Percentiles rank a stretch among this genome's conserved stretches.
These are phyloP conservation scores for Smallanthus sonchifolius DNA, from an alignment of 129 eudicot genomes.

Conservation along the genomic window DNA sequence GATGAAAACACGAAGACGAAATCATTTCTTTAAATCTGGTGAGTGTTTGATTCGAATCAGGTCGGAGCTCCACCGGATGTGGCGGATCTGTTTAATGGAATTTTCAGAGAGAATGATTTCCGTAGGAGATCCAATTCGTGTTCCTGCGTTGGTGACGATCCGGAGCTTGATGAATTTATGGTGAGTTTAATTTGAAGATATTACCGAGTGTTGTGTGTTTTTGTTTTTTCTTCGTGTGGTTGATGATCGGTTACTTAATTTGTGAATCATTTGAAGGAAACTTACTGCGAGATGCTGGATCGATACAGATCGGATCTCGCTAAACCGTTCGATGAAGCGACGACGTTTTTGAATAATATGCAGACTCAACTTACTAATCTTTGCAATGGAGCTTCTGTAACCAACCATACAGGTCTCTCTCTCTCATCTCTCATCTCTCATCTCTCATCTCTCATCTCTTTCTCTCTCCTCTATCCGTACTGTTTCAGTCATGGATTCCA, in stretches of 20 bases:
- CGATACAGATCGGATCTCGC: conserved; percentile 53
- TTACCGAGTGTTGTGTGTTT: no score
- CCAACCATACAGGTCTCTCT: conserved; percentile 33
- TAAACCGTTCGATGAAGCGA: conserved; percentile 57
- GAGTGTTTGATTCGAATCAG: conserved; percentile 13
- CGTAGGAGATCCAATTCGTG: conserved; percentile 16
- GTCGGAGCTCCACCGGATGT: conserved; percentile 54
- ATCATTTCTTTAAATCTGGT: no score
- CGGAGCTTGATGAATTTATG: conserved; percentile 66
- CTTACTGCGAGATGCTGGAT: conserved; percentile 45
- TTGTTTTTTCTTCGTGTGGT: not conserved
- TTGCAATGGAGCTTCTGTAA: conserved; percentile 40
- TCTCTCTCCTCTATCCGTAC: not conserved
- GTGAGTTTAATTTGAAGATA: not conserved
- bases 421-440: no score
- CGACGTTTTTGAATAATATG: conserved; percentile 43
- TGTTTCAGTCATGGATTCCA: conserved; percentile 13
- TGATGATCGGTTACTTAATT: not conserved
- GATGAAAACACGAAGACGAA: no score
- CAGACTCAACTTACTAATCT: conserved; percentile 50
- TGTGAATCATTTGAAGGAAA: conserved; percentile 32
- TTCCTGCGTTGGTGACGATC: conserved; percentile 51
- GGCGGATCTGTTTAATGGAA: conserved; percentile 40
- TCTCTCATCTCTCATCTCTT: no score
- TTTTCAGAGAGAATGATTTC: conserved; percentile 32